Base-by-base conservation (phyloP, 805 yeast species). In the Sugiyamaella americana region DNA sequence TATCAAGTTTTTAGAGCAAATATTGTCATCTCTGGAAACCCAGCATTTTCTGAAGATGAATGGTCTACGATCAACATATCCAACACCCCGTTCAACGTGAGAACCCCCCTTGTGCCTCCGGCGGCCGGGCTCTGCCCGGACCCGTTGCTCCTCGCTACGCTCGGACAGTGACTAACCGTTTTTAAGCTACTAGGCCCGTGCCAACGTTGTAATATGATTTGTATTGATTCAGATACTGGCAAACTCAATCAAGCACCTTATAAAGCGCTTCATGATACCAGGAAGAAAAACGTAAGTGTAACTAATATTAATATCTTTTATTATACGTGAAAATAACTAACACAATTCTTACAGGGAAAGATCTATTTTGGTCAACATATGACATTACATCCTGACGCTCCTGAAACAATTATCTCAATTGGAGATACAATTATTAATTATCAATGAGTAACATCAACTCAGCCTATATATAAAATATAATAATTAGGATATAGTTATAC, bases 151-250 rank as follows among this genome's bases (percentile, higher is more conserved):
- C n/a, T n/a, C n/a, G n/a, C n/a, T n/a, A n/a, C n/a, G n/a, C n/a
- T n/a, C n/a, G n/a, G n/a, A n/a, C n/a, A n/a, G n/a, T n/a, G 24
- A 13, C 37, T 38, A 22, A 32, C 16, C 18, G 13, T 34, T 61
- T n/a, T n/a, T n/a, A 8, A 43, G 39, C 45, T 46, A 54, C 56
- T 48, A 19, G 69, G 55, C 41, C 59, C 49, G 39, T 72, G 76
- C 48, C 62, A 67, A 19, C 53, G 76, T 35, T 72, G 76, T 50
- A 69, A 67, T 43, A 71, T 72, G 75, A 64, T 72, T n/a, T 66
- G 73, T 2, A 65, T 71, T 10, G 65, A 69, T 19, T 54, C 54
- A 11, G 57, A 56, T 4, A 57, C 64, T n/a, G 76, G 75, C 1
- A 49, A 51, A 17, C 46, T 59, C 21, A 67, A 68, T 48, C 46